Base-by-base conservation (phyloP, 768 basidiomycete species). In the Termitomyces sp. region DNA sequence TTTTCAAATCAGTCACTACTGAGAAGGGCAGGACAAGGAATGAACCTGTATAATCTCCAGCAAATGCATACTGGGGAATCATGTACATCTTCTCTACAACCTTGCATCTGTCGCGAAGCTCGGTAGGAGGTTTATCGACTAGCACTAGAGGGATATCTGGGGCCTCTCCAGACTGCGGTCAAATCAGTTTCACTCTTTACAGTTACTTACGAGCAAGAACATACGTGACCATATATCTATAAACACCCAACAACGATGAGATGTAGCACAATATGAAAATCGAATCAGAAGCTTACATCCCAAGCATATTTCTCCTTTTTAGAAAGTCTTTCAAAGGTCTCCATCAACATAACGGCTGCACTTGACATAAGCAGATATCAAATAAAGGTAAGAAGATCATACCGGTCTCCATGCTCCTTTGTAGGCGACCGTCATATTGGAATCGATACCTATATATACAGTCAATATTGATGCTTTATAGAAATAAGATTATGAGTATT, bases 271-370 rank as follows among this genome's bases (percentile, higher is more conserved):
- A 7, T 44, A 48, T 26, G 41, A 55, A n/a, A 30, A 9, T 23
- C 8, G 36, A 5, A 20, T 23, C 1, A 6, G 40, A 13, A 32
- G 78, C 85, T 71, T 63, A 87, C 86, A 78, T 88, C 87, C 87
- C 87, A 88, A n/a, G 82, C 81, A 66, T 86, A 88, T 69, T 88
- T 88, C 61, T 87, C 85, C 68, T 86, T 86, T 50, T 82, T 69
- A 8, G 83, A 81, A 16, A 88, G 72, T 5, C 80, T 79, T 49
- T 83, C 79, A 64, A 88, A 87, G 3, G 84, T 85, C 66, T 88
- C 87, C 85, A 88, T 87, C 47, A 88, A 68, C 87, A 87, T 88
- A 9, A 82, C 84, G n/a, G 84, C 85, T 86, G 61, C 26, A 33
- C n/a, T 52, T 38, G 16, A 41, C 10, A 33, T 57, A 18, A 51